phyloP scores from a whole-genome alignment of 108 stramenopile species.

The Conticribra guillardii region DNA sequence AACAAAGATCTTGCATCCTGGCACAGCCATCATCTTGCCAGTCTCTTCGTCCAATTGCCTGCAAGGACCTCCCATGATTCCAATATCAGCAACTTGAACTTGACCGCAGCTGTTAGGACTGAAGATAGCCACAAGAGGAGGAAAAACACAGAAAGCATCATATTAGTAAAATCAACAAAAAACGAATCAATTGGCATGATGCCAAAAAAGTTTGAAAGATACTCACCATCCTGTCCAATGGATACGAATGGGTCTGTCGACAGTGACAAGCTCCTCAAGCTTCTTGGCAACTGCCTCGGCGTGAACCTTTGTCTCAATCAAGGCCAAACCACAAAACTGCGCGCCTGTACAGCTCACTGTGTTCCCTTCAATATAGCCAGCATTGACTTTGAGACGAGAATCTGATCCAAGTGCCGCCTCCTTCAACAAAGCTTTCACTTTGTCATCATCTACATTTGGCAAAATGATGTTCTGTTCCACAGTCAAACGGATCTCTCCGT shows the following conservation, averaged over 20 bases:
- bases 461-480: slow-evolving; percentile 95
- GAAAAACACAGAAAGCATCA: neutral
- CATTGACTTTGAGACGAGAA: slow-evolving; percentile 63
- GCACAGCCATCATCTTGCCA: slow-evolving; percentile 90
- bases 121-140: neutral
- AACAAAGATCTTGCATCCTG: slow-evolving; percentile 94
- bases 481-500: slow-evolving; percentile 91
- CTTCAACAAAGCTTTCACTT: slow-evolving; percentile 64
- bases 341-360: slow-evolving; percentile 95
- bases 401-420: slow-evolving; percentile 62
- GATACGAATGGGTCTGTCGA: slow-evolving; percentile 87
- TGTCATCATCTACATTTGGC: slow-evolving; percentile 85
- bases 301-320: slow-evolving; percentile 90
- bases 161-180: neutral
- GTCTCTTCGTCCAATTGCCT: slow-evolving; percentile 65
- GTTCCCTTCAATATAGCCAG: slow-evolving; percentile 85
- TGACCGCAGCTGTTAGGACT: slow-evolving; percentile 95
- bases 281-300: slow-evolving; percentile 75
- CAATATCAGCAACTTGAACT: slow-evolving; percentile 94
- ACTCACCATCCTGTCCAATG: slow-evolving; percentile 95
- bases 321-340: slow-evolving; percentile 90
- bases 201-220: neutral
- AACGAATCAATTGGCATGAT: neutral
- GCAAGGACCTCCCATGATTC: slow-evolving; percentile 95
- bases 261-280: slow-evolving; percentile 80